These are phyloP conservation scores for Fusarium nanum DNA, from an alignment of 2,329 filamentous ascomycete species.

Conservation along the genomic window DNA sequence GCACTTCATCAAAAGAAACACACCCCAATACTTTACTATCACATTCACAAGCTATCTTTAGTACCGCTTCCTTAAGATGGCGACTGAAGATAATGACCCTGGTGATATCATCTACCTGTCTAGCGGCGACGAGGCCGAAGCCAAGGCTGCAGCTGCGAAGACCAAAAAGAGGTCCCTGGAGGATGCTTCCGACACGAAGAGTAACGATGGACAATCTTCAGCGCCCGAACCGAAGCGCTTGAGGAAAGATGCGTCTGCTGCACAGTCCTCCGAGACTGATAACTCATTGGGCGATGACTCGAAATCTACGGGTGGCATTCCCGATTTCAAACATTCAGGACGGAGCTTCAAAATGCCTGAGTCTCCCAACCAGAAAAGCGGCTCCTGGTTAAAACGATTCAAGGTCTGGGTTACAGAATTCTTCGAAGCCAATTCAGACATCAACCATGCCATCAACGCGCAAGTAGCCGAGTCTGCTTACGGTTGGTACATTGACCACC, in stretches of 20 bases:
- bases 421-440: slow-evolving; percentile 43
- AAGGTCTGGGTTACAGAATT: slow-evolving; percentile 52
- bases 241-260: slow-evolving; percentile 20
- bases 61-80: slow-evolving; percentile 25
- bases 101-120: slow-evolving; percentile 44
- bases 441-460: slow-evolving; percentile 41
- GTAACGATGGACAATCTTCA: slow-evolving; percentile 12
- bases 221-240: slow-evolving; percentile 40
- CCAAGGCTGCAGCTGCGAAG: not conserved
- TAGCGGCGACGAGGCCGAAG: slow-evolving; percentile 39
- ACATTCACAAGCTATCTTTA: not conserved
- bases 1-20: not conserved
- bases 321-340: slow-evolving; percentile 37
- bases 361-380: slow-evolving; percentile 44
- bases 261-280: slow-evolving; percentile 38
- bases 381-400: slow-evolving; percentile 52
- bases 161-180: slow-evolving; percentile 48
- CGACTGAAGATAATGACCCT: slow-evolving; percentile 32
- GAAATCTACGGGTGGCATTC: slow-evolving; percentile 28
- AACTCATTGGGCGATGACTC: slow-evolving; percentile 27
- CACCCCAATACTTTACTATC: not conserved
- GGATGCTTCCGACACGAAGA: slow-evolving; percentile 33
- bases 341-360: slow-evolving; percentile 46
- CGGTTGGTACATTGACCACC: slow-evolving; percentile 47
- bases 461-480: slow-evolving; percentile 45